phyloP scores from a whole-genome alignment of 192 early-diverging fungal species.

The Piromyces sp. region DNA sequence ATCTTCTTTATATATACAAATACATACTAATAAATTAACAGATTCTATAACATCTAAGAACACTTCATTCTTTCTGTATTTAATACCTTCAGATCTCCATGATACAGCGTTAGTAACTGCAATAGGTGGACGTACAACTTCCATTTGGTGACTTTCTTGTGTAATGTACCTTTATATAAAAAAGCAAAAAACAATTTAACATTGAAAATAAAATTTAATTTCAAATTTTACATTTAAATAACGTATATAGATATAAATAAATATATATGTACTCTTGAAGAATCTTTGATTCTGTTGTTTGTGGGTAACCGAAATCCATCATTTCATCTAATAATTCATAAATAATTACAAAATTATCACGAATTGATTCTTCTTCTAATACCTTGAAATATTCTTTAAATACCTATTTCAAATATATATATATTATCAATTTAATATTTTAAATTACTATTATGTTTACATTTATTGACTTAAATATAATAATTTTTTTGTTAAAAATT shows the following conservation, averaged over 20 bases:
- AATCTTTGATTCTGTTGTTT: slow-evolving; percentile 77
- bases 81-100: slow-evolving; percentile 51
- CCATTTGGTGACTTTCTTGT: slow-evolving; percentile 89
- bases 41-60: slow-evolving; percentile 60
- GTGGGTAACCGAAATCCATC: slow-evolving; percentile 83
- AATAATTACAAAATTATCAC: slow-evolving; percentile 82
- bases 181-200: neutral
- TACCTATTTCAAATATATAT: no score
- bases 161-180: slow-evolving; percentile 67
- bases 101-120: slow-evolving; percentile 56
- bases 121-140: slow-evolving; percentile 76
- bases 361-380: slow-evolving; percentile 74
- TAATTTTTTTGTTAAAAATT: slow-evolving; percentile 18
- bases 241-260: neutral
- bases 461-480: slow-evolving; percentile 35
- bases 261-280: slow-evolving; percentile 39
- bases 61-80: slow-evolving; percentile 58
- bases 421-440: no score
- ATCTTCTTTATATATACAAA: neutral
- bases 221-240: no score
- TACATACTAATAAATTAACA: slow-evolving; percentile 42
- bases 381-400: slow-evolving; percentile 87
- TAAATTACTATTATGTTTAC: slow-evolving; percentile 5
- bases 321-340: slow-evolving; percentile 82
- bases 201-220: neutral